Evolutionary conservation across 148 eudicot genomes (phyloP), one percentile per base, ranked within the genome.

Genomic region (Vaccinium vitisidaea): DNA sequence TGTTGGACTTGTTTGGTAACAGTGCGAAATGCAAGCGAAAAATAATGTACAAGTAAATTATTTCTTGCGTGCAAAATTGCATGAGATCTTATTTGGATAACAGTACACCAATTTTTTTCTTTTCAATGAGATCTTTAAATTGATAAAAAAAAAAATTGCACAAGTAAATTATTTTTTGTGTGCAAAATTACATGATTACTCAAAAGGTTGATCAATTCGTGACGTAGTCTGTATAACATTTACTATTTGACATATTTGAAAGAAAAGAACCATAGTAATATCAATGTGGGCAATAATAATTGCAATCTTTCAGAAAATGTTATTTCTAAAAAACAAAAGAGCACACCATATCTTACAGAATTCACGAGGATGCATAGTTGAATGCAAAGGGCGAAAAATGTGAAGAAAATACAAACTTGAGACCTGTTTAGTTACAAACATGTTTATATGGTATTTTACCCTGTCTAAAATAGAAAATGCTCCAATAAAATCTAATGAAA

Each of bases 351-450:
- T 69, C 43, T 82, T 50, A 82, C 61, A 70, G 15, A 82, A 52
- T n/a, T 27, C 27, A 82, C 11, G 63, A 67, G 77, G 65, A 39
- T 70, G 16, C 75, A 67, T 49, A 30, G 77, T 49, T 67, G 84
- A 70, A 82, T 70, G 46, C 6, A 81, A 48, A 58, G 1, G 36
- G 14, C 3, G 25, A 79, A 53, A 21, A 52, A 49, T 69, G 48
- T 76, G 63, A 74, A 85, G 30, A 61, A 36, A 67, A 83, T 73
- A 6, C 80, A 74, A 53, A 84, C 81, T 69, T 63, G 86, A 75
- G 83, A 82, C 84, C 87, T 83, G 82, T 77, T 86, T 84, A 90
- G 91, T 90, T 90, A 92, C 94, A 92, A 88, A 89, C 92, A 88
- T 88, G 92, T 87, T 89, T 89, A 83, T 48, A 76, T 84, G 83